These are phyloP conservation scores for Hymenoscyphus infarciens DNA, from an alignment of 2,329 filamentous ascomycete genomes.

Conservation along the genomic window DNA sequence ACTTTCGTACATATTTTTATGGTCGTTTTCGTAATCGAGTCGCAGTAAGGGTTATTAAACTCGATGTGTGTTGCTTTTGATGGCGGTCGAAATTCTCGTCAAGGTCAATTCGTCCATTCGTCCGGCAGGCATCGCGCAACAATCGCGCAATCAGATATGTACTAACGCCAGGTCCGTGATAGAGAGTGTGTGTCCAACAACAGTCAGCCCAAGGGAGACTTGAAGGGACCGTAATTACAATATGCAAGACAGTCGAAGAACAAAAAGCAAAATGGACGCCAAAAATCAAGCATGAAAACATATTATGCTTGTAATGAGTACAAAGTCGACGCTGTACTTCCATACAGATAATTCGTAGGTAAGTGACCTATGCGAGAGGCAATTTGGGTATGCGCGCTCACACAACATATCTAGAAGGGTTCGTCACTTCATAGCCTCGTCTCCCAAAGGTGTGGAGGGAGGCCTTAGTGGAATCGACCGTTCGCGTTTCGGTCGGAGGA, in stretches of 20 bases:
- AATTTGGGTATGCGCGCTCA: slow-evolving; percentile 15
- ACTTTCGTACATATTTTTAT: slow-evolving; percentile 23
- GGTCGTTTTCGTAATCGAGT: slow-evolving; percentile 24
- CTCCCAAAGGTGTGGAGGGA: slow-evolving; percentile 16
- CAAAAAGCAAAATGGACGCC: slow-evolving; percentile 21
- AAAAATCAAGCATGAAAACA: slow-evolving; percentile 14
- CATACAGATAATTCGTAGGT: slow-evolving; percentile 2
- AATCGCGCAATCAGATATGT: slow-evolving; percentile 23
- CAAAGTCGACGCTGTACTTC: slow-evolving; percentile 17
- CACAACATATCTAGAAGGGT: slow-evolving; percentile 25
- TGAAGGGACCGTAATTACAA: slow-evolving; percentile 24
- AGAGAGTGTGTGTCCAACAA: slow-evolving; percentile 23
- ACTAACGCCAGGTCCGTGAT: slow-evolving; percentile 21
- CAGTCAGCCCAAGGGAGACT: slow-evolving; percentile 9
- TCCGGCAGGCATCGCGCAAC: slow-evolving; percentile 12
- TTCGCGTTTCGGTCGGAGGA: slow-evolving; percentile 33
- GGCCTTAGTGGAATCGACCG: slow-evolving; percentile 28
- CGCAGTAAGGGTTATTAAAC: slow-evolving; percentile 16
- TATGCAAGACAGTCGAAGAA: slow-evolving; percentile 21
- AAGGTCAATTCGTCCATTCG: slow-evolving; percentile 22
- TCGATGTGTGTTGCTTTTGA: slow-evolving; percentile 14
- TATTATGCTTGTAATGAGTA: slow-evolving; percentile 11
- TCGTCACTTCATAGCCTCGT: slow-evolving; percentile 32
- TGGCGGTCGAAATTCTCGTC: slow-evolving; percentile 14
- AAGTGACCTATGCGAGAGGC: slow-evolving; percentile 19